phyloP scores from a whole-genome alignment of 1,139 yeast genomes.

The Taphrina betulina region DNA sequence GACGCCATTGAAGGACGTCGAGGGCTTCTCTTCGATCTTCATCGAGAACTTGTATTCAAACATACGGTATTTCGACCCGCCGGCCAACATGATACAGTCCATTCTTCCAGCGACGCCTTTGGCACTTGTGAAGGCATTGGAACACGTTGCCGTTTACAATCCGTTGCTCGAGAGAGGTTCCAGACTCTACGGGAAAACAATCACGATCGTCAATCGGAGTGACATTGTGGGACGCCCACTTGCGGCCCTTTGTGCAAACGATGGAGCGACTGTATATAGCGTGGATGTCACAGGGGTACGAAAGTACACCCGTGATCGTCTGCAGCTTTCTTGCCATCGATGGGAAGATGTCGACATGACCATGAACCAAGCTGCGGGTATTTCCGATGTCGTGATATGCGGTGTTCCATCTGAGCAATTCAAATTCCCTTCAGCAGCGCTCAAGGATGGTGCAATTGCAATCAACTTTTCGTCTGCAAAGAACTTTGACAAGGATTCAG shows the following conservation, averaged over 20 bases:
- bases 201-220: slow-evolving; percentile 85
- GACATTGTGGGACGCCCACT: slow-evolving; percentile 97
- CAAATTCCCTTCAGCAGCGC: slow-evolving; percentile 78
- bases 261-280: slow-evolving; percentile 94
- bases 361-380: slow-evolving; percentile 64
- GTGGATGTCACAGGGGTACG: slow-evolving; percentile 85
- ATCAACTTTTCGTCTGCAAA: slow-evolving; percentile 86
- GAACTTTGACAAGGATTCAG: slow-evolving; percentile 72
- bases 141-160: slow-evolving; percentile 85
- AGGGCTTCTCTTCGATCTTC: slow-evolving; percentile 86
- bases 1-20: slow-evolving; percentile 84
- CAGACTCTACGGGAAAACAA: slow-evolving; percentile 85
- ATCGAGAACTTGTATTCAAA: slow-evolving; percentile 94
- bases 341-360: slow-evolving; percentile 59
- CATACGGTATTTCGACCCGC: slow-evolving; percentile 71
- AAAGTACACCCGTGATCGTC: slow-evolving; percentile 87
- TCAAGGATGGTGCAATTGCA: slow-evolving; percentile 84
- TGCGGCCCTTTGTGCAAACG: slow-evolving; percentile 93
- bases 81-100: slow-evolving; percentile 61
- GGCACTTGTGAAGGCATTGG: slow-evolving; percentile 89
- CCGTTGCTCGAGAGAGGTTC: slow-evolving; percentile 79
- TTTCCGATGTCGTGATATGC: slow-evolving; percentile 88
- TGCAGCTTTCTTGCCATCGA: slow-evolving; percentile 76
- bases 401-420: slow-evolving; percentile 85
- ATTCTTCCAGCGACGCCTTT: slow-evolving; percentile 94